Evolutionary conservation across 2,329 filamentous ascomycete species (phyloP).

Genomic region (Aspergillus puulaauensis): DNA sequence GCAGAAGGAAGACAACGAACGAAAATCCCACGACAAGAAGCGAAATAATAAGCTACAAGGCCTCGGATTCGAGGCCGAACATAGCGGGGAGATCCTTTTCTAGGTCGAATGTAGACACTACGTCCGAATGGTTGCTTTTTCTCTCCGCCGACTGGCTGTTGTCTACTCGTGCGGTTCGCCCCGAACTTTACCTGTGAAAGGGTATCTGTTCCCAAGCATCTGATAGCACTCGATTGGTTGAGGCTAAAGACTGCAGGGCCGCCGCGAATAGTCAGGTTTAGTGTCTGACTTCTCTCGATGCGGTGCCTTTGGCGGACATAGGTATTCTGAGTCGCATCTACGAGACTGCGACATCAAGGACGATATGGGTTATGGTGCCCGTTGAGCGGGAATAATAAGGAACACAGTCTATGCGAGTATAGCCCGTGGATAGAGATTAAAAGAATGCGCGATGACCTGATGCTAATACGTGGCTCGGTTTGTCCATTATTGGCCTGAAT

Average conservation of each 20-base stretch:
- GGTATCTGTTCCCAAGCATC: neutral
- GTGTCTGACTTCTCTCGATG: neutral
- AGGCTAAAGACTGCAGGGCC: neutral
- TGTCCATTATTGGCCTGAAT: neutral
- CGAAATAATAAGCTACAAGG: slow-evolving; percentile 69
- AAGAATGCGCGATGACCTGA: slow-evolving; percentile 19
- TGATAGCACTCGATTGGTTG: neutral
- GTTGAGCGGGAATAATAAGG: neutral
- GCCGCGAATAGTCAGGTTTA: neutral
- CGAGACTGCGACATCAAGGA: neutral
- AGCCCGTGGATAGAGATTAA: slow-evolving; percentile 4
- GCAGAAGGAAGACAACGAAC: slow-evolving; percentile 67
- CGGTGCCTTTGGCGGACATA: neutral
- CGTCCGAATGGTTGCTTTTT: slow-evolving; percentile 2
- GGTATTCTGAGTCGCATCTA: neutral
- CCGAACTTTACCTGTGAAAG: neutral
- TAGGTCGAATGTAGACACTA: slow-evolving; percentile 41
- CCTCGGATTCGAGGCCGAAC: slow-evolving; percentile 86
- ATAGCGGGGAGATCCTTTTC: slow-evolving; percentile 70
- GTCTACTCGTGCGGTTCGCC: slow-evolving; percentile 1
- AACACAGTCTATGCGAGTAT: neutral
- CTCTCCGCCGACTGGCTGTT: slow-evolving; percentile 1
- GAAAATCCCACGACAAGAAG: slow-evolving; percentile 72
- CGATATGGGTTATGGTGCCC: neutral
- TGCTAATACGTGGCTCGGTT: slow-evolving; percentile 23